Evolutionary conservation across 306 rosid genomes (phyloP), one percentile per base, ranked within the genome.

Genomic region (Parietaria judaica): DNA sequence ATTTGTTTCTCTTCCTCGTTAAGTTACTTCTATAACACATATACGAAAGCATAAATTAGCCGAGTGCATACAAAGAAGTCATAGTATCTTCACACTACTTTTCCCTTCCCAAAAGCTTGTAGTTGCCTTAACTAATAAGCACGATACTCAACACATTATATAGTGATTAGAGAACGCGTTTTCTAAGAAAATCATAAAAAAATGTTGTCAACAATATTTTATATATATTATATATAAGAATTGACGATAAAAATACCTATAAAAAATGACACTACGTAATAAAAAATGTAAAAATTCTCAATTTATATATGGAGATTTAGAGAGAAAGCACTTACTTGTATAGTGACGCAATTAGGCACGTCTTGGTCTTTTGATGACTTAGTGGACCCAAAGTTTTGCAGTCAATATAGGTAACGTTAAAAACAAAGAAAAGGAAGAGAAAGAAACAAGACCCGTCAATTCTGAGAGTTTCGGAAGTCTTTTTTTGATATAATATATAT

Each of bases 391-490:
- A 51, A 12, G n/a, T 48, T 46, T 38, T 17, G 43, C 13, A 6
- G 31, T 54, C 3, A 57, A 43, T 36, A 34, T 45, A 38, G 23
- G 60, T 51, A 39, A 48, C 50, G 57, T 36, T 36, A 54, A 14
- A 15, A 17, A 54, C n/a, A 54, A 54, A 54, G 36, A 37, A 43
- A 43, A 48, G 17, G 48, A 35, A 45, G 46, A 56, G 7, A n/a
- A 41, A 36, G 14, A 34, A 52, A 36, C 6, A 14, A 45, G 66
- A 62, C 60, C 72, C 68, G 54, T 70, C 51, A 53, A 54, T 52
- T 63, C 63, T 36, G 48, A 6, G 56, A 61, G 31, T 35, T 44
- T 16, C n/a, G 57, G 41, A 54, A 31, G 62, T 60, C 36, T 39
- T 46, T 56, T 56, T 47, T 62, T 54, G 48, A 35, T 13, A 62